phyloP scores from a whole-genome alignment of 495 filamentous ascomycete genomes.

The Penicillium alfredii region DNA sequence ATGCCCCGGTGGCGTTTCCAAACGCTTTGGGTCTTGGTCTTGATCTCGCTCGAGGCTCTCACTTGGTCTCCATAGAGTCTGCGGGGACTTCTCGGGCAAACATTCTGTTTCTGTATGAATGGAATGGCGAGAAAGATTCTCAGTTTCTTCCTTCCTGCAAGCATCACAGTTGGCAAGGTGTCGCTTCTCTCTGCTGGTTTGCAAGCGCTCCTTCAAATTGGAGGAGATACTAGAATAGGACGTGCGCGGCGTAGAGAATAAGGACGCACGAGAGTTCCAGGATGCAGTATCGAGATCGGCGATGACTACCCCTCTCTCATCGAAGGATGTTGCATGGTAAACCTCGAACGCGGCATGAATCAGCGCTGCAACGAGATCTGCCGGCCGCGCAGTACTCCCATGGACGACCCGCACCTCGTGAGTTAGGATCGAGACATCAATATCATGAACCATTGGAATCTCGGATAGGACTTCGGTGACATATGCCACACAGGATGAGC shows the following conservation, averaged over 20 bases:
- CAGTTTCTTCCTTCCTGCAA: slow-evolving; percentile 37
- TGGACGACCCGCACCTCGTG: slow-evolving; percentile 42
- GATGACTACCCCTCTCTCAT: slow-evolving; percentile 21
- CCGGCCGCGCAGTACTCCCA: slow-evolving; percentile 19
- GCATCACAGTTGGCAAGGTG: slow-evolving; percentile 46
- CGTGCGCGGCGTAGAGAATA: slow-evolving; percentile 19
- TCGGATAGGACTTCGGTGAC: slow-evolving; percentile 37
- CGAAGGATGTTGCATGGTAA: slow-evolving; percentile 38
- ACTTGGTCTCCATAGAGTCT: neutral
- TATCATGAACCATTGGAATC: slow-evolving; percentile 26
- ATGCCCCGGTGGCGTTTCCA: slow-evolving; percentile 1
- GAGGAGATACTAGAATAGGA: slow-evolving; percentile 21
- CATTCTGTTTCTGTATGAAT: slow-evolving; percentile 2
- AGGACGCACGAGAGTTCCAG: slow-evolving; percentile 22
- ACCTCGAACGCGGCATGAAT: slow-evolving; percentile 49
- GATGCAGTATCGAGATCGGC: slow-evolving; percentile 32
- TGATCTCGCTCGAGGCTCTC: slow-evolving; percentile 1
- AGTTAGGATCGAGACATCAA: slow-evolving; percentile 42
- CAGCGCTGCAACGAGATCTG: slow-evolving; percentile 34
- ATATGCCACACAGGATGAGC: slow-evolving; percentile 48
- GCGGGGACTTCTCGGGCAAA: slow-evolving; percentile 12
- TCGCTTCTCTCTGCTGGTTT: slow-evolving; percentile 17
- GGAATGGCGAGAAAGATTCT: slow-evolving; percentile 7
- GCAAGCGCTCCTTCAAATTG: slow-evolving; percentile 19
- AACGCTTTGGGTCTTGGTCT: neutral